These are phyloP conservation scores for Jackrogersella minutella DNA, from an alignment of 495 filamentous ascomycete species.

Conservation along the genomic window DNA sequence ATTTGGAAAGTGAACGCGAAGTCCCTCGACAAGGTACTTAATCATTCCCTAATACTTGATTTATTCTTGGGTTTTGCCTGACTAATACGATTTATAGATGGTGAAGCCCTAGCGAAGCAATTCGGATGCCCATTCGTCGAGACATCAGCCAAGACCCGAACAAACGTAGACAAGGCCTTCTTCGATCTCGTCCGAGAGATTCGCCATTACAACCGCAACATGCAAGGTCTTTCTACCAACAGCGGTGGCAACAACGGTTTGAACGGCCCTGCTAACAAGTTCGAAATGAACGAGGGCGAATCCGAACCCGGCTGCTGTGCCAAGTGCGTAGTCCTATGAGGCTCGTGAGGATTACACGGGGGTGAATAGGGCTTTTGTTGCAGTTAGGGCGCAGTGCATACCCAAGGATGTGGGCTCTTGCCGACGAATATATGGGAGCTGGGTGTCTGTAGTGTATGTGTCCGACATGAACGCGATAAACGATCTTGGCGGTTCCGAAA, in stretches of 20 bases:
- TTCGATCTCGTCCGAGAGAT: conserved; percentile 98
- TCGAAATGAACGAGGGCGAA: conserved; percentile 78
- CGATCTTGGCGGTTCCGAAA: conserved; percentile 33
- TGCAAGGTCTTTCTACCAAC: conserved; percentile 82
- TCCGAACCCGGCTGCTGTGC: conserved; percentile 81
- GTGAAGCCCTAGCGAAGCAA: conserved; percentile 80
- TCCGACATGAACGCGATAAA: conserved; percentile 32
- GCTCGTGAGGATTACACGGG: conserved; percentile 5
- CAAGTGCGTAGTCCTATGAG: conserved; percentile 91
- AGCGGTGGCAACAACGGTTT: conserved; percentile 65
- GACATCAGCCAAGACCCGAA: conserved; percentile 96
- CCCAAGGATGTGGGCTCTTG: conserved; percentile 17
- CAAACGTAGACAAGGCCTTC: conserved; percentile 98
- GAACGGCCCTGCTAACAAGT: conserved; percentile 71
- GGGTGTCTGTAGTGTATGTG: conserved; percentile 16
- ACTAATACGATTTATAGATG: conserved; percentile 67
- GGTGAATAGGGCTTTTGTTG: conserved; percentile 7
- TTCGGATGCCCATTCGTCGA: conserved; percentile 99
- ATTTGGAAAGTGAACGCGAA: conserved; percentile 89
- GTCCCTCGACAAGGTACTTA: conserved; percentile 85
- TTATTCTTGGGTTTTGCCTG: conserved; percentile 31
- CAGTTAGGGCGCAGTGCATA: conserved; percentile 27
- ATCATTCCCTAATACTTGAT: not conserved
- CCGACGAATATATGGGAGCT: conserved; percentile 10
- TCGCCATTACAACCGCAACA: conserved; percentile 95